Percentiles rank a stretch among this genome's conserved stretches.
These are phyloP conservation scores for Microsporum canis DNA, from an alignment of 2,329 filamentous ascomycete species.

Conservation along the genomic window DNA sequence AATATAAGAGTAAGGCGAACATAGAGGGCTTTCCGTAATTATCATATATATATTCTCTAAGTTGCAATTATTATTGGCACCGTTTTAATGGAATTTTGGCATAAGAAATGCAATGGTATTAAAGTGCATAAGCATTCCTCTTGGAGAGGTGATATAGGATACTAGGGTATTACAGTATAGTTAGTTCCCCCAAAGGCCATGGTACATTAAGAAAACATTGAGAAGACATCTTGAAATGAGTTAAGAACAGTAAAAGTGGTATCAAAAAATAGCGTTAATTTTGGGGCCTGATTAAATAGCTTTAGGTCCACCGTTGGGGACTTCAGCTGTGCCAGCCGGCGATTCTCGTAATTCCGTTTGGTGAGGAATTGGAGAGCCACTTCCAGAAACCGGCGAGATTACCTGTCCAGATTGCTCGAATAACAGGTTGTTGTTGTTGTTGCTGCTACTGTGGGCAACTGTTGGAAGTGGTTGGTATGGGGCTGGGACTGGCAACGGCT, in stretches of 20 bases:
- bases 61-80: no score
- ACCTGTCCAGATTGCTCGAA: background rate
- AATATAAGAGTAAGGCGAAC: no score
- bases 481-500: background rate
- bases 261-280: background rate
- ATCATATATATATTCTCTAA: no score
- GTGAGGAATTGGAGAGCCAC: background rate
- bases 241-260: background rate
- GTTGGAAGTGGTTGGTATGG: background rate
- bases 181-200: background rate
- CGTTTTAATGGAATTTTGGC: no score
- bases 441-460: background rate
- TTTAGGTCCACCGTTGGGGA: background rate
- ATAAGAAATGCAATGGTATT: no score
- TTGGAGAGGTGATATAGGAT: no score
- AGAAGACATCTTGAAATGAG: background rate
- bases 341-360: background rate
- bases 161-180: background rate
- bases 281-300: background rate
- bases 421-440: background rate
- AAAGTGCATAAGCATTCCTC: no score
- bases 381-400: background rate
- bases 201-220: background rate
- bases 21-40: no score
- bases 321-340: background rate